Base-by-base conservation (phyloP, 139 green algal species). In the Asterochloris erici region DNA sequence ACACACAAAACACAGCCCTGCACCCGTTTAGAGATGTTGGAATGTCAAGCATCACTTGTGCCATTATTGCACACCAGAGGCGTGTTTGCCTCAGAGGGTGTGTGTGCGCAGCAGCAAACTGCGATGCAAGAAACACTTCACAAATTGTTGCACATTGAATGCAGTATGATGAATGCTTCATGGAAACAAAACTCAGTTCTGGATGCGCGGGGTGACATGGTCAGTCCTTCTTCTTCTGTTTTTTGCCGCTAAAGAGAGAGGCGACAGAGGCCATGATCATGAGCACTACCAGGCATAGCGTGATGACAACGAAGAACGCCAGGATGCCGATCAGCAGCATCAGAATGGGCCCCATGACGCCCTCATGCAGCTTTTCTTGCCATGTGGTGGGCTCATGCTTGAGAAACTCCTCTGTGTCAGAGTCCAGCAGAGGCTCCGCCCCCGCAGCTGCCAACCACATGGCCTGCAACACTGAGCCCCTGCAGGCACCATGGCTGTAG, bases 141-240 rank as follows among this genome's bases (percentile, higher is more conserved):
- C 38, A 54, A 54, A 2, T 54, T 54, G 38, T 54, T 54, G 38
- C 38, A 54, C 38, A 54, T 54, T 6, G 6, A 54, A 54, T 54
- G 38, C 38, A 54, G 6, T 54, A 54, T 54, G 38, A 54, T 54
- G 38, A 54, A 54, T 54, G 38, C 38, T 54, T 54, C 38, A 54
- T 54, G 38, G 38, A 6, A 54, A 2, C 38, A 54, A n/a, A 6
- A 54, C 38, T 54, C 38, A 54, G 38, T 54, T 54, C 38, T 71
- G 17, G 66, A 71, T 71, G 9, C 21, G 21, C 19, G 9, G 11
- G 0, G 1, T 10, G 11, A 54, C 23, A 16, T 63, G 38, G 26
- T 80, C 76, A 80, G 11, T 80, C 60, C 24, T 80, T 61, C 24
- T 80, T 80, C 76, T 70, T 80, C 0, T 54, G 11, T n/a, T 23